Evolutionary conservation across 2,329 filamentous ascomycete species (phyloP).

Genomic region (Phyllosticta citrichinensis): DNA sequence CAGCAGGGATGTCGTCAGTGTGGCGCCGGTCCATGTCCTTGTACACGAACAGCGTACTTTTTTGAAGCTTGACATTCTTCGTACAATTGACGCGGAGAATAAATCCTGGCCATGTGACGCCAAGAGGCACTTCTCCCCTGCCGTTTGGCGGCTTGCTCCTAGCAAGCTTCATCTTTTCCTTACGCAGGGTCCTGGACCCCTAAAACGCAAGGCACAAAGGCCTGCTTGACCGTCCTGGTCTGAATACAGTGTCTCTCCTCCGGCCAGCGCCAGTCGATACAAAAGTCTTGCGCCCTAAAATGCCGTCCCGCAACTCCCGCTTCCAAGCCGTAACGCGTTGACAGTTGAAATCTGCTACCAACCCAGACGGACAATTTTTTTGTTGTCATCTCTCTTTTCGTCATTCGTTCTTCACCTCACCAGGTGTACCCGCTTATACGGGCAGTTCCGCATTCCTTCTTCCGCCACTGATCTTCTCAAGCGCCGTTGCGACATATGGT

Average conservation of each 20-base stretch:
- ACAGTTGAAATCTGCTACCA: background rate
- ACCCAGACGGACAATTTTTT: background rate
- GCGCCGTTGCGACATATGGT: constrained; percentile 65
- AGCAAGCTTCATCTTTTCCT: background rate
- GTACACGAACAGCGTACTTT: too few relatives aligned
- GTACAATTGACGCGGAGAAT: too few relatives aligned
- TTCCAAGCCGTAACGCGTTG: background rate
- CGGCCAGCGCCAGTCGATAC: background rate
- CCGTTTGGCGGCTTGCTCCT: too few relatives aligned
- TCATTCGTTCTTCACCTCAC: background rate
- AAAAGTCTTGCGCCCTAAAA: background rate
- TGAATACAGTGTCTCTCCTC: background rate
- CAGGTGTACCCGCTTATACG: constrained; percentile 42
- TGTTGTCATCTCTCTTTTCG: background rate
- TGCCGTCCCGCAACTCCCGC: background rate
- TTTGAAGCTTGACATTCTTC: too few relatives aligned
- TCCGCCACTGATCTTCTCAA: constrained; percentile 62
- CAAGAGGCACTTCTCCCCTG: too few relatives aligned
- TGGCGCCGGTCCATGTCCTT: background rate
- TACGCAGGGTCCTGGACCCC: background rate
- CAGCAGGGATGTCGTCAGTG: background rate
- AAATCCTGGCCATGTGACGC: too few relatives aligned
- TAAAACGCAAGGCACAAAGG: too few relatives aligned
- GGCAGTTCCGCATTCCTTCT: constrained; percentile 68
- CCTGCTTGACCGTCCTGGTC: background rate